Evolutionary conservation across 2,329 filamentous ascomycete genomes (phyloP).

Genomic region (Epichloe sibirici): DNA sequence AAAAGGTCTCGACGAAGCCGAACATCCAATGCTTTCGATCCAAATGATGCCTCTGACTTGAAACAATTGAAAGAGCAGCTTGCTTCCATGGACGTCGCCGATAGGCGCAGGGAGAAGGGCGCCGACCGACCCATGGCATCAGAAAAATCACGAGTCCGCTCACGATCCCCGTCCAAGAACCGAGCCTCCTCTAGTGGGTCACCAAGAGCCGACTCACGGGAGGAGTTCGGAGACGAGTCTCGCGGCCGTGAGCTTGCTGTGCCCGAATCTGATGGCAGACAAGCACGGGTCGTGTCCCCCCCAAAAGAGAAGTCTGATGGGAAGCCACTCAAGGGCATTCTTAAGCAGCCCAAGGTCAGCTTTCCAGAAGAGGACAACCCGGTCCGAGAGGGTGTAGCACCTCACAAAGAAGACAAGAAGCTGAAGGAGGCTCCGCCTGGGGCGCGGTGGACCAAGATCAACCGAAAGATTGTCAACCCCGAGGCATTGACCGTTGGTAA

Average conservation of each 20-base stretch:
- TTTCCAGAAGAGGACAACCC: conserved; percentile 82
- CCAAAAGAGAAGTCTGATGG: conserved; percentile 50
- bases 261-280: conserved; percentile 28
- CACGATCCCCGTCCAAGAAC: conserved; percentile 11
- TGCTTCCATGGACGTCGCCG: conserved; percentile 25
- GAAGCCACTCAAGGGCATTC: conserved; percentile 68
- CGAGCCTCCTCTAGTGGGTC: conserved; percentile 6
- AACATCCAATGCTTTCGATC: conserved; percentile 33
- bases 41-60: conserved; percentile 38
- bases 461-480: conserved; percentile 76
- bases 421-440: conserved; percentile 59
- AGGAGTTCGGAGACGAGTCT: conserved; percentile 16
- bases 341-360: conserved; percentile 67
- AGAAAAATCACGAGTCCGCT: conserved; percentile 7
- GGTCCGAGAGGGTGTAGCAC: conserved; percentile 79
- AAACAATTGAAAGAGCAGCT: conserved; percentile 38
- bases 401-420: conserved; percentile 77
- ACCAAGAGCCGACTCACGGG: conserved; percentile 4
- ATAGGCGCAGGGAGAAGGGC: conserved; percentile 10
- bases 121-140: not conserved
- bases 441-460: conserved; percentile 89
- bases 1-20: conserved; percentile 26
- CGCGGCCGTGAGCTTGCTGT: conserved; percentile 30
- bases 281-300: conserved; percentile 61
- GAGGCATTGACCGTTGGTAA: conserved; percentile 77